Evolutionary conservation across 257 asterid species (phyloP), one percentile per base, ranked within the genome.

Genomic region (Mentha longifolia): DNA sequence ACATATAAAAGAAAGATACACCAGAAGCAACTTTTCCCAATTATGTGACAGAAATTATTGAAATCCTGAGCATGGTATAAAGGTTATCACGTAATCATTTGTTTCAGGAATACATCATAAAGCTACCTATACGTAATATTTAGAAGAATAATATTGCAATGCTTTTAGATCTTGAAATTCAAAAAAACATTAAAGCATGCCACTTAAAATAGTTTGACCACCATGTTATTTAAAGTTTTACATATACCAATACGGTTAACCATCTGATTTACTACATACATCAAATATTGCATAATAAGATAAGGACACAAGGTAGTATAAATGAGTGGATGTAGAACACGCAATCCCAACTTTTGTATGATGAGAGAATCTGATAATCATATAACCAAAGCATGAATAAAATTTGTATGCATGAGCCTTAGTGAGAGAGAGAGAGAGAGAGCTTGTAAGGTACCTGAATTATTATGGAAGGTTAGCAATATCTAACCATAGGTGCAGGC

Each of bases 401-500:
- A 19, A 54, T 25, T 45, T 16, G 39, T 30, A 13, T 5, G 42
- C 7, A 11, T 14, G 75, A 60, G 70, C 25, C 25, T 22, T 22
- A 22, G 25, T 22, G 25, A 28, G 75, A 68, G 50, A 61, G 52
- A 68, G 75, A 68, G 50, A 61, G 52, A 68, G 71, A 41, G 43
- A 68, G 61, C 4, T 9, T 41, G 60, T 9, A 31, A 20, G 31
- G 64, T 58, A 71, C 74, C 65, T 71, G 69, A 76, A 65, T 42
- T 17, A 55, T 37, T 17, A 61, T 65, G 59, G 76, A 50, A 25
- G 51, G 70, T 22, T 22, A 62, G 20, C 43, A 37, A 65, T 56
- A 56, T 64, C 69, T 46, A 70, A 65, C 28, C 42, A 57, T 47
- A 19, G 50, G 76, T 31, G 37, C 76, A 47, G 52, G 25, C 70